Percentiles rank a stretch among this genome's conserved stretches.
Evolutionary conservation across 768 basidiomycete genomes (phyloP).

Genomic region (Coprinopsis marcescibilis): DNA sequence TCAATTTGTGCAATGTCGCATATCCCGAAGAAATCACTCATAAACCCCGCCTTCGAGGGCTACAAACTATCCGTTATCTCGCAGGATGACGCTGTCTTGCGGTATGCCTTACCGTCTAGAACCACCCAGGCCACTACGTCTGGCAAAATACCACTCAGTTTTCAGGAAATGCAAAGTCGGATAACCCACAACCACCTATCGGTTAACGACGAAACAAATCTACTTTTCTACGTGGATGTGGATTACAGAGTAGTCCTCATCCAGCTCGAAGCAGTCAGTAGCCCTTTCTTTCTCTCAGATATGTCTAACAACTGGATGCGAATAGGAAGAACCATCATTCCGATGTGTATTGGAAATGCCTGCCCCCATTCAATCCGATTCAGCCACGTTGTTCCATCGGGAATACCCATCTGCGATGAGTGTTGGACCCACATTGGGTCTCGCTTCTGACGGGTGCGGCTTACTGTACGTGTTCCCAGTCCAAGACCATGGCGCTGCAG

Average conservation of each 20-base stretch:
- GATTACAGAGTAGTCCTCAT: slow-evolving; percentile 55
- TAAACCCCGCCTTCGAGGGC: slow-evolving; percentile 83
- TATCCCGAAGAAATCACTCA: slow-evolving; percentile 42
- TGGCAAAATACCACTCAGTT: slow-evolving; percentile 56
- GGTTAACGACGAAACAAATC: slow-evolving; percentile 36
- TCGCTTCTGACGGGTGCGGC: slow-evolving; percentile 71
- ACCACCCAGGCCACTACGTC: slow-evolving; percentile 59
- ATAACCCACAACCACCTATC: slow-evolving; percentile 81
- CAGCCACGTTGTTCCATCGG: slow-evolving; percentile 33
- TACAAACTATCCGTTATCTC: slow-evolving; percentile 65
- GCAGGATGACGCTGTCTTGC: slow-evolving; percentile 49
- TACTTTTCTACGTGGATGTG: slow-evolving; percentile 64
- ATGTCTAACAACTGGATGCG: slow-evolving; percentile 8
- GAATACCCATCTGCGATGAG: slow-evolving; percentile 77
- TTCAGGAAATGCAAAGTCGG: slow-evolving; percentile 78
- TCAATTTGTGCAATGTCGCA: slow-evolving; percentile 27
- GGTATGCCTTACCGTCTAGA: slow-evolving; percentile 48
- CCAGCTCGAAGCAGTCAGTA: slow-evolving; percentile 53
- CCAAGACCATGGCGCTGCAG: slow-evolving; percentile 30
- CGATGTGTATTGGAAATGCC: slow-evolving; percentile 57
- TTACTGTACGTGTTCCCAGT: slow-evolving; percentile 54
- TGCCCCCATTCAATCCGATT: slow-evolving; percentile 37
- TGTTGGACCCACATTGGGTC: slow-evolving; percentile 39
- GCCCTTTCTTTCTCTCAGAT: slow-evolving; percentile 3
- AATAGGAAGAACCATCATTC: slow-evolving; percentile 54